Conservation (phyloP, 371 early-diverging fungal genomes). For the Lichtheimia hyalospora region DNA sequence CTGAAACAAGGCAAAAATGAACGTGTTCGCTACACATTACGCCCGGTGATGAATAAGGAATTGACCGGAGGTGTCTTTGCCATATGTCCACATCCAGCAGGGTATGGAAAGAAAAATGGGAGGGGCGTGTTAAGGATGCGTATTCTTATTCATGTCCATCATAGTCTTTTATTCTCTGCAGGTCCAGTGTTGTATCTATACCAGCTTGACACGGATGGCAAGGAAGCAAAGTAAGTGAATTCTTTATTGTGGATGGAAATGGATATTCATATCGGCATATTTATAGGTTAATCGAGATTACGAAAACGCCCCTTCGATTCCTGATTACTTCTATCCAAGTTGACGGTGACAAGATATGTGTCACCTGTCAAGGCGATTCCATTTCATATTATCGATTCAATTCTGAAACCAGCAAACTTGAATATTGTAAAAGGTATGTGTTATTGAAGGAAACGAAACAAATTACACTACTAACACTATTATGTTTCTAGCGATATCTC, state of each 20-base stretch:
- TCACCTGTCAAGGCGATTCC: constrained; percentile 35
- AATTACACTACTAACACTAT: background rate
- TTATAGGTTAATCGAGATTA: constrained; percentile 28
- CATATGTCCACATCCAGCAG: constrained; percentile 42
- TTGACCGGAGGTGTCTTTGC: constrained; percentile 38
- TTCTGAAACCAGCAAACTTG: constrained; percentile 14
- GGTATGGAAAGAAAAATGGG: constrained; percentile 19
- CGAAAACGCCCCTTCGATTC: constrained; percentile 25
- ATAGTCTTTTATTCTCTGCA: constrained; percentile 37
- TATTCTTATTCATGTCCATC: background rate
- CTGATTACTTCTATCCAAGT: constrained; percentile 38
- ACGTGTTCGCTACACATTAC: constrained; percentile 15
- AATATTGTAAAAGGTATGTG: constrained; percentile 32
- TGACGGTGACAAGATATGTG: constrained; percentile 28
- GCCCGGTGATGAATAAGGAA: constrained; percentile 32
- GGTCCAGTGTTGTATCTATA: constrained; percentile 31
- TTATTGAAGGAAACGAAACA: background rate
- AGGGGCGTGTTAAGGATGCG: background rate
- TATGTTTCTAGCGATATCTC: constrained; percentile 24
- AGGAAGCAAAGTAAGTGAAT: background rate
- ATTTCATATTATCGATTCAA: constrained; percentile 34
- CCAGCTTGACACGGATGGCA: constrained; percentile 20
- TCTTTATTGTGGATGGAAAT: too few species aligned
- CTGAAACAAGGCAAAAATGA: constrained; percentile 19
- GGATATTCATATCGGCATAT: too few species aligned